Evolutionary conservation across 2,329 filamentous ascomycete species (phyloP).

Genomic region (Diaporthe eres): DNA sequence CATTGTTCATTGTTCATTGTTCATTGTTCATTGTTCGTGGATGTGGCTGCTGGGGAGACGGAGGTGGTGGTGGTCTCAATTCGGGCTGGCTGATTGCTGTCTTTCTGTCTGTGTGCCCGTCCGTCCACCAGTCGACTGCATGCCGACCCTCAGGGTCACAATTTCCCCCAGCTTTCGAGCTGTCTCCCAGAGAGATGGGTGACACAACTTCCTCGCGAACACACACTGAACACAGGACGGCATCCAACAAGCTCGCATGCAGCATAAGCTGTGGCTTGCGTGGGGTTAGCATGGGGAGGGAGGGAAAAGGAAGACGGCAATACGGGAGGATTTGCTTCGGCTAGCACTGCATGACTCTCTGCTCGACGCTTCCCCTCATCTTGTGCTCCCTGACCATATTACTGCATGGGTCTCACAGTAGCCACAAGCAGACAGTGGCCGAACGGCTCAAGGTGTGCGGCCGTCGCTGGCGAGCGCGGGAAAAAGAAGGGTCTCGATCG

Average conservation of each 20-base stretch:
- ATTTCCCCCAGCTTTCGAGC: neutral
- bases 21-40: constrained; percentile 9
- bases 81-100: constrained; percentile 12
- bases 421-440: constrained; percentile 14
- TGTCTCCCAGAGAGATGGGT: constrained; percentile 20
- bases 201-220: constrained; percentile 19
- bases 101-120: neutral
- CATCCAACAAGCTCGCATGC: constrained; percentile 34
- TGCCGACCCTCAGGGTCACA: constrained; percentile 11
- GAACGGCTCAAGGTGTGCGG: neutral
- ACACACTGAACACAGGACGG: constrained; percentile 19
- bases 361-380: constrained; percentile 41
- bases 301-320: constrained; percentile 23
- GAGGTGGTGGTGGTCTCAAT: neutral
- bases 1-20: constrained; percentile 16
- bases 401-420: constrained; percentile 34
- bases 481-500: constrained; percentile 31
- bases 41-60: constrained; percentile 22
- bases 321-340: constrained; percentile 37
- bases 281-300: constrained; percentile 30
- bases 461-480: constrained; percentile 12
- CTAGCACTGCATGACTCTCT: constrained; percentile 35
- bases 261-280: constrained; percentile 36
- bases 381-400: constrained; percentile 39
- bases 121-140: constrained; percentile 8